Percentiles rank a stretch among this genome's conserved stretches.
phyloP scores from a whole-genome alignment of 495 filamentous ascomycete genomes.

The Penicillium ochrochloron region DNA sequence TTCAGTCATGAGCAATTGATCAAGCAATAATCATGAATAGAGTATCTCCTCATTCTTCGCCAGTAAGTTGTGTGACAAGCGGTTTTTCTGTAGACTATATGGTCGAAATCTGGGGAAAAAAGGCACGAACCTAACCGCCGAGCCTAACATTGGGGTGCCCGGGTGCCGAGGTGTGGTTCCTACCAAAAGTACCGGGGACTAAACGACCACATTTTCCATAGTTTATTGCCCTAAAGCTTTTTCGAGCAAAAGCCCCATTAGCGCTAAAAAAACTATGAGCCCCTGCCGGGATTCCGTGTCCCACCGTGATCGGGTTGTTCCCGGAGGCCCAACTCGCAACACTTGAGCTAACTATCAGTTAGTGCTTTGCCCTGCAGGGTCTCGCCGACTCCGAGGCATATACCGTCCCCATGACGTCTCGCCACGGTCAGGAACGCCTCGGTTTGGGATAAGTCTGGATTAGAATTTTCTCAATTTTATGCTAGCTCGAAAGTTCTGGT shows the following conservation, averaged over 20 bases:
- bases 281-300: slow-evolving; percentile 17
- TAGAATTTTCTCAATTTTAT: slow-evolving; percentile 12
- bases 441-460: slow-evolving; percentile 1
- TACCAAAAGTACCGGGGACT: background rate
- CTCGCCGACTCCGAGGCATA: slow-evolving; percentile 15
- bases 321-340: slow-evolving; percentile 10
- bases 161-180: slow-evolving; percentile 18
- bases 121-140: background rate
- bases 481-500: background rate
- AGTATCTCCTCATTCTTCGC: too few species aligned
- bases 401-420: slow-evolving; percentile 18
- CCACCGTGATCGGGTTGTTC: slow-evolving; percentile 22
- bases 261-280: background rate
- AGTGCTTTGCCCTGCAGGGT: slow-evolving; percentile 14
- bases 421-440: slow-evolving; percentile 18
- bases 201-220: background rate
- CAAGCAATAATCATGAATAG: background rate
- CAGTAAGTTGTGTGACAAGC: background rate
- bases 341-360: background rate
- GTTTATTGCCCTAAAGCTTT: slow-evolving; percentile 9
- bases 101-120: slow-evolving; percentile 8
- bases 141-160: slow-evolving; percentile 10
- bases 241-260: background rate
- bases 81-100: background rate
- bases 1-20: background rate